A percentile compares a stretch with the other conserved stretches of the same genome.
phyloP scores from a whole-genome alignment of 345 rosid species.

The Anacardium occidentale region DNA sequence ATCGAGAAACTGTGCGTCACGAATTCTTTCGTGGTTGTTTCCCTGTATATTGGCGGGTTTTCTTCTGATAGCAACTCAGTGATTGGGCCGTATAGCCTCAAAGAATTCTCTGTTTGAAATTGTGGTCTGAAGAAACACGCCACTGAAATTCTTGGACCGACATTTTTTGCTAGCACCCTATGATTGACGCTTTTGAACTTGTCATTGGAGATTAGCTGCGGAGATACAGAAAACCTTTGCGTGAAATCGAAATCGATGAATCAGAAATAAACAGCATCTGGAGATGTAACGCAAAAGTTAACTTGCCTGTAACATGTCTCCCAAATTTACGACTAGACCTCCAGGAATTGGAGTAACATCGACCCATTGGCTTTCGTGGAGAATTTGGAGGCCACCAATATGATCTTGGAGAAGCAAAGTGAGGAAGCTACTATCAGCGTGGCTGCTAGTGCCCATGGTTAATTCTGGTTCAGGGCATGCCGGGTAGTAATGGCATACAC shows the following conservation, averaged over 20 bases:
- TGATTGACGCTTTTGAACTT: slow-evolving; percentile 26
- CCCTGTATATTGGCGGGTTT: slow-evolving; percentile 32
- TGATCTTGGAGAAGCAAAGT: slow-evolving; percentile 39
- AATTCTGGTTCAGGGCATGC: slow-evolving; percentile 45
- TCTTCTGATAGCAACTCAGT: slow-evolving; percentile 36
- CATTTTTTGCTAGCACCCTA: slow-evolving; percentile 22
- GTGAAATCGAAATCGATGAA: neutral
- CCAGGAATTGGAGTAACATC: slow-evolving; percentile 26
- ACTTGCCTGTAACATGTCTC: slow-evolving; percentile 32
- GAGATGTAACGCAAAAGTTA: neutral
- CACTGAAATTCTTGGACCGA: slow-evolving; percentile 33
- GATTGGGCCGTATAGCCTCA: slow-evolving; percentile 31
- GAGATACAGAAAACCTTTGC: neutral
- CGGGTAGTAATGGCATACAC: slow-evolving; percentile 37
- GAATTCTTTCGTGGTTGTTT: slow-evolving; percentile 20
- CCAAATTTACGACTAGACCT: slow-evolving; percentile 31
- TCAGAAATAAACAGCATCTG: neutral
- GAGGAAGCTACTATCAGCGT: slow-evolving; percentile 29
- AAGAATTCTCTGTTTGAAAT: neutral
- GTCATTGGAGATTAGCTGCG: slow-evolving; percentile 33
- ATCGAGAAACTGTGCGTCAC: slow-evolving; percentile 17
- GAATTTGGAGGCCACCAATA: slow-evolving; percentile 41
- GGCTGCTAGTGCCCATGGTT: slow-evolving; percentile 32
- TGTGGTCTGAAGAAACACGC: slow-evolving; percentile 29
- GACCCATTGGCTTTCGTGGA: slow-evolving; percentile 29